These are phyloP conservation scores for Mycotypha africana DNA, from an alignment of 371 early-diverging fungal genomes.

Conservation along the genomic window DNA sequence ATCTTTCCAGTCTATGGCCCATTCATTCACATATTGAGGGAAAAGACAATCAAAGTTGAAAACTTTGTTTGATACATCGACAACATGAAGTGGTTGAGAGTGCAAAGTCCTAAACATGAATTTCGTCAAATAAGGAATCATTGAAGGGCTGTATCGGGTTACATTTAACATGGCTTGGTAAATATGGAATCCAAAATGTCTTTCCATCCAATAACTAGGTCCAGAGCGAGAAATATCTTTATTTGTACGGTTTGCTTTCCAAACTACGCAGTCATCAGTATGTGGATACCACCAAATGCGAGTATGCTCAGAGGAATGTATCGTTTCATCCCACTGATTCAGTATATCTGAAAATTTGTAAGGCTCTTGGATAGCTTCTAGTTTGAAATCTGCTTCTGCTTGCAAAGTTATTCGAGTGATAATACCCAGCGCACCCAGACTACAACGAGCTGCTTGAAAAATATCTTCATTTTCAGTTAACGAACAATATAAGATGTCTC, in stretches of 20 bases:
- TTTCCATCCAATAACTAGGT: constrained; percentile 45
- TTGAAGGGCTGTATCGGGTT: constrained; percentile 51
- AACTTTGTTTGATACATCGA: constrained; percentile 66
- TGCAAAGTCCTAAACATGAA: constrained; percentile 50
- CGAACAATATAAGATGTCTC: constrained; percentile 47
- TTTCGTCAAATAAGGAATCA: constrained; percentile 56
- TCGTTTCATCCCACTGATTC: constrained; percentile 47
- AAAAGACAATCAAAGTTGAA: constrained; percentile 86
- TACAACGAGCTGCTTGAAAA: constrained; percentile 71
- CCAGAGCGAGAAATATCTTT: constrained; percentile 27
- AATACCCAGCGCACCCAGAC: constrained; percentile 73
- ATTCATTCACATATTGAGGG: constrained; percentile 81
- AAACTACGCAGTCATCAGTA: constrained; percentile 70
- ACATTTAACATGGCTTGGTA: constrained; percentile 67
- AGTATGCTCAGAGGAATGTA: constrained; percentile 71
- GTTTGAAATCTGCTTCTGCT: constrained; percentile 62
- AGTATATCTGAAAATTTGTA: constrained; percentile 54
- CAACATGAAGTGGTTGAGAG: constrained; percentile 39
- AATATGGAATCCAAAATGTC: constrained; percentile 50
- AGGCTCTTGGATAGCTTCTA: constrained; percentile 69
- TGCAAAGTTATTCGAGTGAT: constrained; percentile 68
- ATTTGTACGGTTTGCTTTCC: constrained; percentile 67
- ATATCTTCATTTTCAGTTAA: constrained; percentile 39
- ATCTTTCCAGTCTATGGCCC: constrained; percentile 73
- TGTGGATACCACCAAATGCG: constrained; percentile 88